These are phyloP conservation scores for Leucocoprinus sp. DNA, from an alignment of 768 basidiomycete genomes.

Conservation along the genomic window DNA sequence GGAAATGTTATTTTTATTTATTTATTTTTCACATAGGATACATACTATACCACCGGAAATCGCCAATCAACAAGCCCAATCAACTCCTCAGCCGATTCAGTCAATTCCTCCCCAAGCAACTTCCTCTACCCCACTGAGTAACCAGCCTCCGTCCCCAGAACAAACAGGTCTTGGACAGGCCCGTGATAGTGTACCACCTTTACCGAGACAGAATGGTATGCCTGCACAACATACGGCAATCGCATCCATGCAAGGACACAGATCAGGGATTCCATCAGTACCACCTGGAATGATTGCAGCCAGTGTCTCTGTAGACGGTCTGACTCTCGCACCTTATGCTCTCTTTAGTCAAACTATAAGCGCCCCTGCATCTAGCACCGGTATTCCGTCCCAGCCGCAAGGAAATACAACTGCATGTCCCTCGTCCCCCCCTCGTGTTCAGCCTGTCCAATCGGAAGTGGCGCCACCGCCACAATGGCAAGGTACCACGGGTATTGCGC, in stretches of 20 bases:
- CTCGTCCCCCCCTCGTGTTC: constrained; percentile 26
- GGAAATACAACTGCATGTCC: constrained; percentile 1
- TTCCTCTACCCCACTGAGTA: constrained; percentile 2
- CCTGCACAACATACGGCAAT: constrained; percentile 8
- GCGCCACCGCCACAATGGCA: constrained; percentile 58
- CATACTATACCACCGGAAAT: not conserved
- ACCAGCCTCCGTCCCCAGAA: constrained; percentile 3
- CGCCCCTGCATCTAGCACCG: constrained; percentile 15
- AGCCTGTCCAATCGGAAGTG: constrained; percentile 21
- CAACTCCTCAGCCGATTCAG: constrained; percentile 3
- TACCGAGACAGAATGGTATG: constrained; percentile 4
- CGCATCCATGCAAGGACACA: constrained; percentile 13
- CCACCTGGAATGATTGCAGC: constrained; percentile 9
- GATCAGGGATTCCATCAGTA: constrained; percentile 6
- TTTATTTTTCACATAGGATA: constrained; percentile 1
- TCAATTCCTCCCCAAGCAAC: constrained; percentile 12
- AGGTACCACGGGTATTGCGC: constrained; percentile 48
- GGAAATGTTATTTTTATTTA: not conserved
- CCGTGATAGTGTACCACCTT: not conserved
- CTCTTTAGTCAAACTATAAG: constrained; percentile 9
- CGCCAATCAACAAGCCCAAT: constrained; percentile 3
- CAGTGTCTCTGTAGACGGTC: constrained; percentile 6
- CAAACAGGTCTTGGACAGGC: not conserved
- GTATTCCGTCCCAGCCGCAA: constrained; percentile 12
- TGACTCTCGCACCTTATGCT: constrained; percentile 6